Base-by-base conservation (phyloP, 2,329 filamentous ascomycete species). In the Pleoardoris graminearum region DNA sequence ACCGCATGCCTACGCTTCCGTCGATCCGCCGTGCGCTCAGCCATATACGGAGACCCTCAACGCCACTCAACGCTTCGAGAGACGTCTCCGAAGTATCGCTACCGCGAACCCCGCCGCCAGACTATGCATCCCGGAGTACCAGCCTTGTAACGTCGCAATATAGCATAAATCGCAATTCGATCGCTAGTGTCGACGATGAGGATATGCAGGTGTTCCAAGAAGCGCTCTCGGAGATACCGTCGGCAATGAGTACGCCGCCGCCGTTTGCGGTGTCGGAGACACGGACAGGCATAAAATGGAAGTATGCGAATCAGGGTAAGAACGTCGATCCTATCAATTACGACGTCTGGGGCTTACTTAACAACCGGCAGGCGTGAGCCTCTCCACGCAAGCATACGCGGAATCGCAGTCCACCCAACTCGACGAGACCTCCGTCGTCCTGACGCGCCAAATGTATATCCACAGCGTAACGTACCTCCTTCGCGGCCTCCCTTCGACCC, bases 381-480 rank as follows among this genome's bases (percentile, higher is more conserved):
- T 82, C 7, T 63, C 82, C n/a, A 68, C 71, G 1, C 73, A 77
- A 38, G 73, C 80, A 4, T 68, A 75, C 19, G 72, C 75, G 38
- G 78, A 82, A 65, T 77, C 77, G 7, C 72, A 73, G 19, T 56
- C 61, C 4, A 7, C 58, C 69, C 5, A 53, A 62, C 3, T 60
- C 3, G 59, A 65, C 36, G 70, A 72, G 29, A 68, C 68, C 21
- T 74, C 77, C 41, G 52, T 73, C 2, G 63, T 69, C n/a, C 79
- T 84, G 59, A 81, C 82, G 45, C 79, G 86, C 22, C 82, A 84
- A 57, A 77, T 86, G 8, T 89, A 87, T 68, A 72, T 89, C 43
- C 83, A 88, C 60, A 81, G 83, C 52, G 71, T 87, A 3, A 80
- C 81, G 2, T 87, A 87, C 66, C 75, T 89, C 21, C 76, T 89